Conservation (phyloP, 495 filamentous ascomycete species). For the Chaetomium tenue region DNA sequence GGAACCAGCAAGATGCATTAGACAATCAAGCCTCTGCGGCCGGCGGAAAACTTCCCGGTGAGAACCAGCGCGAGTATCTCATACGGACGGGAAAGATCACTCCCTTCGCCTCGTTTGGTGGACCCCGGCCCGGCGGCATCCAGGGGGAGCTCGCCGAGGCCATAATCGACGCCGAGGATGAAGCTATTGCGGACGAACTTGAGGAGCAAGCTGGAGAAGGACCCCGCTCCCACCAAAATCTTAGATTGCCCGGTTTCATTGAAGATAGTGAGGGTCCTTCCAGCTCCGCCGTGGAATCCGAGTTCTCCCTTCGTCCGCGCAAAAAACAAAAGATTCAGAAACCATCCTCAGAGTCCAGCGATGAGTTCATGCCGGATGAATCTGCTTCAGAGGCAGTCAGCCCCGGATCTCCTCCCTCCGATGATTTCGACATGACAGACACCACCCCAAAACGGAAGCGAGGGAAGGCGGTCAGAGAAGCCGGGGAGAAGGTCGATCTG, state of each 20-base stretch:
- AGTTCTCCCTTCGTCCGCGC: constrained; percentile 51
- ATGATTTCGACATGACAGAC: constrained; percentile 43
- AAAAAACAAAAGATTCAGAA: constrained; percentile 44
- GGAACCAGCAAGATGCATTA: constrained; percentile 53
- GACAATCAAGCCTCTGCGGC: constrained; percentile 44
- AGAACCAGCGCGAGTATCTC: constrained; percentile 82
- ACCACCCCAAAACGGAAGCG: constrained; percentile 38
- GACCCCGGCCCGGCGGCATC: constrained; percentile 51
- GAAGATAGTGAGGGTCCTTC: constrained; percentile 42
- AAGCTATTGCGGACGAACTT: constrained; percentile 49
- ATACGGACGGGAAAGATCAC: constrained; percentile 97
- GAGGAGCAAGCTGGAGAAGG: constrained; percentile 58
- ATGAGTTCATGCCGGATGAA: constrained; percentile 43
- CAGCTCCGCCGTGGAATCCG: constrained; percentile 40
- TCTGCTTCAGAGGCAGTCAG: constrained; percentile 31
- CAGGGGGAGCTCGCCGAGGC: constrained; percentile 66
- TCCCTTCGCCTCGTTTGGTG: constrained; percentile 75
- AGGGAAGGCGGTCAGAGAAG: constrained; percentile 41
- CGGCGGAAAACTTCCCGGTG: constrained; percentile 61
- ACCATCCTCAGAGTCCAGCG: constrained; percentile 40
- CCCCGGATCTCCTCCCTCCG: constrained; percentile 33
- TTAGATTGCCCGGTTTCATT: constrained; percentile 75
- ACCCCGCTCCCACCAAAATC: constrained; percentile 72
- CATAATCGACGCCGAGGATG: constrained; percentile 72
- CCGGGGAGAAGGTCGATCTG: constrained; percentile 61